These are phyloP conservation scores for Actinomortierella ambigua DNA, from an alignment of 371 early-diverging fungal genomes.

Conservation along the genomic window DNA sequence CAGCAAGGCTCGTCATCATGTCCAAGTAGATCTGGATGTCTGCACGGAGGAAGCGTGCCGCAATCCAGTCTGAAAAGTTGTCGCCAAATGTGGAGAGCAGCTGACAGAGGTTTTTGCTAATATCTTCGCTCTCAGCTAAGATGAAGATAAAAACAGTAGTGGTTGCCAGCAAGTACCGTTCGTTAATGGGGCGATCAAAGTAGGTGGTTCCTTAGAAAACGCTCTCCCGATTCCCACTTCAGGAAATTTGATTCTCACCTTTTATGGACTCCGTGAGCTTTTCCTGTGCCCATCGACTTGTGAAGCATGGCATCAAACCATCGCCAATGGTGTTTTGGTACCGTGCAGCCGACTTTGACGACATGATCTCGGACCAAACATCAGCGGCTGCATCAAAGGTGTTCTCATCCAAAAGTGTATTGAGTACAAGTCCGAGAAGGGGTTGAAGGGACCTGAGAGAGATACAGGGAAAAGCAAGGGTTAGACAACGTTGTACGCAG, in stretches of 20 bases:
- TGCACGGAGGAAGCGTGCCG: constrained; percentile 50
- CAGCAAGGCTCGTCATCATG: constrained; percentile 72
- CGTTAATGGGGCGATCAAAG: constrained; percentile 14
- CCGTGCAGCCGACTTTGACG: constrained; percentile 36
- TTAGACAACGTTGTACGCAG: background rate
- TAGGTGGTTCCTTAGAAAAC: constrained; percentile 22
- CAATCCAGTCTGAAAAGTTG: constrained; percentile 66
- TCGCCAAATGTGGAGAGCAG: constrained; percentile 74
- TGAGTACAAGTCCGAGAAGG: constrained; percentile 50
- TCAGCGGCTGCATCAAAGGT: constrained; percentile 58
- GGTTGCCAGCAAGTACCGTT: constrained; percentile 8
- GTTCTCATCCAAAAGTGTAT: constrained; percentile 49
- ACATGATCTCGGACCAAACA: constrained; percentile 61
- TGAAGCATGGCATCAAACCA: constrained; percentile 58
- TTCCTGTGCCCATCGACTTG: constrained; percentile 54
- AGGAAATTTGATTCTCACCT: constrained; percentile 40
- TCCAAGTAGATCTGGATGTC: constrained; percentile 56
- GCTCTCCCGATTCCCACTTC: constrained; percentile 10
- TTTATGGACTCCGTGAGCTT: constrained; percentile 53
- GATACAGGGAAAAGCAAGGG: background rate
- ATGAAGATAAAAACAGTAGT: constrained; percentile 8
- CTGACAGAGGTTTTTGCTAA: constrained; percentile 58
- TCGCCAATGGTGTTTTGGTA: constrained; percentile 51
- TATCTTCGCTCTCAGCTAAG: constrained; percentile 62
- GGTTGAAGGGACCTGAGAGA: constrained; percentile 48